phyloP scores from a whole-genome alignment of 2,329 filamentous ascomycete species.

The Exophiala viscosa region DNA sequence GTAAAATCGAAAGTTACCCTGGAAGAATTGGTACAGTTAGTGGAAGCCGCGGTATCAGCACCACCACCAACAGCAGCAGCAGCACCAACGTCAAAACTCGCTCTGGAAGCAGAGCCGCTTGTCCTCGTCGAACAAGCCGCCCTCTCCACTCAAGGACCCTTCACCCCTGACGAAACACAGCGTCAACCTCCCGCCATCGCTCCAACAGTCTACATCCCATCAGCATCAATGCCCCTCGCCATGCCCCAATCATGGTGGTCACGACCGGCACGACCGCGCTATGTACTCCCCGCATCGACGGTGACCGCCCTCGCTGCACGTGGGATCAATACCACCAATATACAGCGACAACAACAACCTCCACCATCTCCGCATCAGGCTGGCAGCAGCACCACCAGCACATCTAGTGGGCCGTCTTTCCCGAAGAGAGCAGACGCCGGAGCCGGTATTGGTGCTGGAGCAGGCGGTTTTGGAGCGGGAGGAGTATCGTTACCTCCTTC shows the following conservation, averaged over 20 bases:
- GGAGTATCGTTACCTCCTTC: neutral
- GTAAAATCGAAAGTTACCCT: too few relatives aligned
- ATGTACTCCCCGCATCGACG: constrained; percentile 1
- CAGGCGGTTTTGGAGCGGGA: neutral
- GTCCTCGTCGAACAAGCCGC: too few relatives aligned
- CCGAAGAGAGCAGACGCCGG: neutral
- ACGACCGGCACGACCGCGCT: neutral
- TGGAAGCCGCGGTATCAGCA: too few relatives aligned
- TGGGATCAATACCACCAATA: neutral
- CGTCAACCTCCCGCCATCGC: too few relatives aligned
- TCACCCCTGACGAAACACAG: too few relatives aligned
- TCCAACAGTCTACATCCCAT: constrained; percentile 1
- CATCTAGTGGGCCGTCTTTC: too few relatives aligned
- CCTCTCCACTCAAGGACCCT: too few relatives aligned
- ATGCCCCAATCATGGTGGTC: neutral
- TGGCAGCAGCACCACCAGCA: too few relatives aligned
- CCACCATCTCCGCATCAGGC: neutral
- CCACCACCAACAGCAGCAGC: too few relatives aligned
- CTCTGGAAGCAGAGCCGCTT: too few relatives aligned
- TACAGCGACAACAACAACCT: neutral
- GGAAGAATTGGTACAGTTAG: too few relatives aligned
- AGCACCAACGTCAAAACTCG: too few relatives aligned
- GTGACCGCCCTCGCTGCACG: constrained; percentile 7
- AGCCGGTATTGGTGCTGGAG: neutral
- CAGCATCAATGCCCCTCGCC: neutral